A percentile compares a stretch with the other conserved stretches of the same genome.
Evolutionary conservation across 257 asterid species (phyloP).

Genomic region (Knoxia roxburghii): DNA sequence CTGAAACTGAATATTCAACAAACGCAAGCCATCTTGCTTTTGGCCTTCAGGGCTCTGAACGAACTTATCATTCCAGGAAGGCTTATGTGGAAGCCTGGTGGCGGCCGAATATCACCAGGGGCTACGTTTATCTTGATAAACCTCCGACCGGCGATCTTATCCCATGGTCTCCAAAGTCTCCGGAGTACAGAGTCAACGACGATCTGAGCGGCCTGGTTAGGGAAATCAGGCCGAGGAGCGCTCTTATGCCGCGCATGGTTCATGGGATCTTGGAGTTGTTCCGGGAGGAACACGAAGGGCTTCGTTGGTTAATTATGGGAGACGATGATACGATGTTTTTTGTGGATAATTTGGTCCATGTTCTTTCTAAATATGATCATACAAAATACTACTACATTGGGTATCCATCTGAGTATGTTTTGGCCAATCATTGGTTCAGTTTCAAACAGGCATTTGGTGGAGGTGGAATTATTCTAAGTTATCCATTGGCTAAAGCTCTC

Average conservation of each 20-base stretch:
- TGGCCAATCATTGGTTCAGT: conserved; percentile 17
- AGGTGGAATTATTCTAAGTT: too few species aligned
- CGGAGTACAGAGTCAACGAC: conserved; percentile 19
- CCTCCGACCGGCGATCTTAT: conserved; percentile 16
- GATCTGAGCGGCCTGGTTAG: conserved; percentile 6
- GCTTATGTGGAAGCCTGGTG: too few species aligned
- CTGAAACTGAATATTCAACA: conserved; percentile 3
- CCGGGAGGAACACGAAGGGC: conserved; percentile 18
- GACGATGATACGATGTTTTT: too few species aligned
- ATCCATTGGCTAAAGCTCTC: too few species aligned
- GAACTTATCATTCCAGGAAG: conserved; percentile 20
- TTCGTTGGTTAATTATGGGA: conserved; percentile 30
- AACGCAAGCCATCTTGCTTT: conserved; percentile 21
- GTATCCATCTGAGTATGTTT: conserved; percentile 20
- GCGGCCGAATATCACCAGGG: conserved; percentile 21
- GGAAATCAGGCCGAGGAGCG: conserved; percentile 1
- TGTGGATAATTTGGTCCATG: conserved; percentile 22
- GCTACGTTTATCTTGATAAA: conserved; percentile 22
- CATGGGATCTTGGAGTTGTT: conserved; percentile 30
- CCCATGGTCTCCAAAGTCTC: conserved; percentile 24
- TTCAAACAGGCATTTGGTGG: too few species aligned
- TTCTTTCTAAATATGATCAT: conserved; percentile 28
- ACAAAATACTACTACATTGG: conserved; percentile 23
- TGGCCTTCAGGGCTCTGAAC: conserved; percentile 26
- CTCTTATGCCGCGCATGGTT: conserved; percentile 21